A percentile compares a stretch with the other conserved stretches of the same genome.
These are phyloP conservation scores for Megacollybia marginata DNA, from an alignment of 768 basidiomycete genomes.

Conservation along the genomic window DNA sequence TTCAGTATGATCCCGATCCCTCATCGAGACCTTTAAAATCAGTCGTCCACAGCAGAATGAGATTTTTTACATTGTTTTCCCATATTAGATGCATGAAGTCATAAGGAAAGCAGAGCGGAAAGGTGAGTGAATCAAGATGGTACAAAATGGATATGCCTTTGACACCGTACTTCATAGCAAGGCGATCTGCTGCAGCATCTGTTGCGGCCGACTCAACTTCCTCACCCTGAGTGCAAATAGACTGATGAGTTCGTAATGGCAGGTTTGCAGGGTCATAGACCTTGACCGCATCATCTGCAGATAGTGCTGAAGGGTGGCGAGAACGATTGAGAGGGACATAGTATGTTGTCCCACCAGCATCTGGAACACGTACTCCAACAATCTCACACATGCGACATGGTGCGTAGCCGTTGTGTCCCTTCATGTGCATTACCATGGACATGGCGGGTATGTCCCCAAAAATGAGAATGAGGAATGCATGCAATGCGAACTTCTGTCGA, in stretches of 20 bases:
- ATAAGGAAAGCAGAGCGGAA: conserved; percentile 3
- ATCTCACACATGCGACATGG: conserved; percentile 32
- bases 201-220: conserved; percentile 6
- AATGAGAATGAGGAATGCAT: conserved; percentile 20
- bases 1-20: conserved; percentile 4
- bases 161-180: not conserved
- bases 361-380: conserved; percentile 11
- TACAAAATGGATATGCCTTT: conserved; percentile 5
- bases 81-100: conserved; percentile 14
- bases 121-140: conserved; percentile 5
- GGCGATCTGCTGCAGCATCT: conserved; percentile 6
- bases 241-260: conserved; percentile 11
- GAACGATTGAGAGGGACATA: conserved; percentile 16
- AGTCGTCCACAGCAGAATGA: conserved; percentile 10
- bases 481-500: conserved; percentile 15
- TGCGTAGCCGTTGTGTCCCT: conserved; percentile 22
- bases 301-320: conserved; percentile 3
- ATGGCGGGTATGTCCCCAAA: conserved; percentile 27
- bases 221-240: conserved; percentile 3
- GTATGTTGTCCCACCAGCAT: conserved; percentile 1
- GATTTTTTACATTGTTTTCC: conserved; percentile 9
- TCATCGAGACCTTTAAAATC: conserved; percentile 11
- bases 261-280: conserved; percentile 5
- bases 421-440: conserved; percentile 23
- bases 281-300: not conserved